Evolutionary conservation across 768 basidiomycete genomes (phyloP), one percentile per base, ranked within the genome.

Genomic region (Mycena vulgaris): DNA sequence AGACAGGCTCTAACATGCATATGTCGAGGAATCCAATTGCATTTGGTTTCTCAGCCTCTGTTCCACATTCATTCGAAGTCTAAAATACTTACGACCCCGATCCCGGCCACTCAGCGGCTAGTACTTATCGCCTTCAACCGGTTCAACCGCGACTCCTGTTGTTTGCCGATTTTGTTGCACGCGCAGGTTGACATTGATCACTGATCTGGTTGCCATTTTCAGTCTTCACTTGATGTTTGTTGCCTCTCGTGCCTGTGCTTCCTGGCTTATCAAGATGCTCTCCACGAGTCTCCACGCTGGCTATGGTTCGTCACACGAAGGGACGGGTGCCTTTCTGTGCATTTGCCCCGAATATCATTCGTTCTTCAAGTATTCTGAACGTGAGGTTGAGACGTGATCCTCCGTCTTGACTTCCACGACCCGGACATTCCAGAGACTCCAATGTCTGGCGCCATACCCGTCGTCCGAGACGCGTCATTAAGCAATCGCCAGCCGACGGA

Each of bases 251-350:
- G n/a, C n/a, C n/a, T n/a, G 21, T 40, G 31, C 23, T 56, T 23
- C 39, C 33, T n/a, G 55, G 39, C 55, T 58, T 57, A 47, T 48
- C 53, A 28, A 65, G 42, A 56, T 56, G 53, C 63, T 66, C 47
- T 57, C 47, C 64, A 66, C 56, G 33, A 35, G 42, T 31, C 17
- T 14, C 45, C 5, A 16, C 1, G 39, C 8, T 23, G 2, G 48
- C 25, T 49, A 25, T 13, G n/a, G 19, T 37, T n/a, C n/a, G n/a
- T n/a, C n/a, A n/a, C n/a, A n/a, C n/a, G n/a, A n/a, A n/a, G n/a
- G n/a, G n/a, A 35, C 49, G 48, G 35, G 51, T 28, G 49, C 3
- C 35, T 21, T n/a, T n/a, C n/a, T n/a, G n/a, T n/a, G n/a, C n/a
- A n/a, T 16, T 53, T 37, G 21, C 42, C 39, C 63, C 63, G 63